Base-by-base conservation (phyloP, 2,329 filamentous ascomycete genomes). In the Beauveria bassiana region DNA sequence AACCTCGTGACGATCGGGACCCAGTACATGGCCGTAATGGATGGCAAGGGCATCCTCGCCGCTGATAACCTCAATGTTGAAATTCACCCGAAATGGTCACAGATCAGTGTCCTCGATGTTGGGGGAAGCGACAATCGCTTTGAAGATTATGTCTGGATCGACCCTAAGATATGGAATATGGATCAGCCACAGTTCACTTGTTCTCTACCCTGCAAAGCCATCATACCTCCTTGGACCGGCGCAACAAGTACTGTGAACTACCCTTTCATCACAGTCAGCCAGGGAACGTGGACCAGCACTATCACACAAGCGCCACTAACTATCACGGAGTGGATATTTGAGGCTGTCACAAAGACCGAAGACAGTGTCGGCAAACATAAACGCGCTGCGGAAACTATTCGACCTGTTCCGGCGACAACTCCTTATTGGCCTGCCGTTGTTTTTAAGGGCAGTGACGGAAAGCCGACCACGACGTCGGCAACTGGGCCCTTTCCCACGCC, bases 1-100 rank as follows among this genome's bases (percentile, higher is more conserved):
- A 65, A 72, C 34, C 61, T 74, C 20, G 62, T 74, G 9, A 70
- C 68, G 8, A 73, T 73, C 12, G 71, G 72, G 3, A 65, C 71
- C 22, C 68, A 68, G 59, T 68, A 72, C 57, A 69, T 69, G 63
- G 62, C 64, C 4, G 64, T 68, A 5, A 64, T 65, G 31, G 66
- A 72, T 46, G 69, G 69, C 18, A 61, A 67, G 28, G 65, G 60
- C 12, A 67, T 73, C 50, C 5, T 24, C 12, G 69, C 72, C 9
- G 46, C 56, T 9, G 69, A 71, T 40, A 72, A 73, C 58, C 62
- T 70, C 5, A 68, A 68, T 51, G 64, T 71, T 10, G 61, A 69
- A 1, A 42, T 38, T 10, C 71, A 73, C 40, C 71, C 71, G 5
- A 45, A 31, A 12, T 72, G 70, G 71, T 68, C 67, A 8, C 69